phyloP scores from a whole-genome alignment of 208 protist genomes.

The Leishmania amazonensis region DNA sequence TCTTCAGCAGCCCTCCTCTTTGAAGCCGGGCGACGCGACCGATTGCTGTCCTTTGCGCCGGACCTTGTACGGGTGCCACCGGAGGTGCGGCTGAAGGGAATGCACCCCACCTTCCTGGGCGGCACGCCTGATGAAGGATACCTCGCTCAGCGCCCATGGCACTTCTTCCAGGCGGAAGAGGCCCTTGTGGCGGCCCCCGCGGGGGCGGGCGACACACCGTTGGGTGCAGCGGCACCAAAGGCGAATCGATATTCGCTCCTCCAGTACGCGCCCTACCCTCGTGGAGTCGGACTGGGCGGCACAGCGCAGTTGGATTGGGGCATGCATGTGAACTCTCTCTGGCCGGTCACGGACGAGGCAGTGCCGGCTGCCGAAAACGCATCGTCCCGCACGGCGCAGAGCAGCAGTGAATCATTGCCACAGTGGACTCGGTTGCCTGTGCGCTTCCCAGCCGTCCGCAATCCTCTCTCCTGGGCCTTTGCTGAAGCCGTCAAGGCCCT shows the following conservation, averaged over 20 bases:
- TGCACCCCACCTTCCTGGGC: conserved; percentile 8
- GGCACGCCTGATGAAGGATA: conserved; percentile 15
- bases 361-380: neutral
- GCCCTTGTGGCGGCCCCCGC: neutral
- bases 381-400: neutral
- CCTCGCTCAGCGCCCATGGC: conserved; percentile 24
- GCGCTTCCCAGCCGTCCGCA: conserved; percentile 35
- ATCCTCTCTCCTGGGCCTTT: conserved; percentile 74
- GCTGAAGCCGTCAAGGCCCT: conserved; percentile 38
- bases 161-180: conserved; percentile 15
- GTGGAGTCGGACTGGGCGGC: conserved; percentile 58
- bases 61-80: conserved; percentile 33
- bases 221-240: conserved; percentile 1
- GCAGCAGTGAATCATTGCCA: neutral
- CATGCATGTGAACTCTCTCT: conserved; percentile 41
- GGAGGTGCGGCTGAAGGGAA: conserved; percentile 1
- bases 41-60: conserved; percentile 43
- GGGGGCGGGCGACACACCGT: neutral
- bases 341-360: neutral
- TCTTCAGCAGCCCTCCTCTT: conserved; percentile 10
- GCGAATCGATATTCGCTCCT: conserved; percentile 25
- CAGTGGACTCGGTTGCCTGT: conserved; percentile 35
- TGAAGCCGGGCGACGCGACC: conserved; percentile 8
- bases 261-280: conserved; percentile 48
- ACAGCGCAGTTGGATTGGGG: conserved; percentile 69